These are phyloP conservation scores for Dothideomycetes sp. DNA, from an alignment of 2,329 filamentous ascomycete species.

Conservation along the genomic window DNA sequence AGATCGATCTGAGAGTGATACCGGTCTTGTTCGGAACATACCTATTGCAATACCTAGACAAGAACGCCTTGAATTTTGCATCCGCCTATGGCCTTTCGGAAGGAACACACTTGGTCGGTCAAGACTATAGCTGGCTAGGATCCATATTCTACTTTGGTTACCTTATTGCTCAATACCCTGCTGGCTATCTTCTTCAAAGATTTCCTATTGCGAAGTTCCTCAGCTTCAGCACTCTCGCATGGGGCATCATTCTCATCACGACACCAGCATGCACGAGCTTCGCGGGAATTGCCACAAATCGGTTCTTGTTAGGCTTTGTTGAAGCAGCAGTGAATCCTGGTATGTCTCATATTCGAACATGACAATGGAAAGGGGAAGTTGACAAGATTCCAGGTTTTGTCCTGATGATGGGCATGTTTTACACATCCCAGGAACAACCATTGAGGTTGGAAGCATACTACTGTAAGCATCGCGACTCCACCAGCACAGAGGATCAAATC, in stretches of 20 bases:
- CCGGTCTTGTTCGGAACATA: conserved; percentile 24
- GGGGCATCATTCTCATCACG: conserved; percentile 30
- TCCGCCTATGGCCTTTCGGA: conserved; percentile 37
- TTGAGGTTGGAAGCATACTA: conserved; percentile 23
- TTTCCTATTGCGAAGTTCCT: conserved; percentile 37
- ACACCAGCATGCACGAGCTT: conserved; percentile 30
- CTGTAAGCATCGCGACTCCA: conserved; percentile 31
- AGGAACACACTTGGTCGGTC: conserved; percentile 35
- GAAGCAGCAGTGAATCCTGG: conserved; percentile 26
- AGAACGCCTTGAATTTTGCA: conserved; percentile 31
- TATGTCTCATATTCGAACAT: too few species aligned
- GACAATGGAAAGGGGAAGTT: too few species aligned
- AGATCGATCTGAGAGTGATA: conserved; percentile 24
- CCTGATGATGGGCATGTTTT: conserved; percentile 26
- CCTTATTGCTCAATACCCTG: conserved; percentile 34
- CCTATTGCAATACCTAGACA: conserved; percentile 30
- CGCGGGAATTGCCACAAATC: conserved; percentile 24
- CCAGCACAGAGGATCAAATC: conserved; percentile 21
- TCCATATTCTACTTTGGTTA: conserved; percentile 42
- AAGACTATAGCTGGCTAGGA: conserved; percentile 43
- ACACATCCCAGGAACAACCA: conserved; percentile 10
- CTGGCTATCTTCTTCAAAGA: conserved; percentile 32
- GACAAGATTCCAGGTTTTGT: conserved; percentile 23
- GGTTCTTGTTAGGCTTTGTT: conserved; percentile 26
- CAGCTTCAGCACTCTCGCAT: conserved; percentile 25